phyloP scores from a whole-genome alignment of 257 asterid genomes.

The Linaria vulgaris region DNA sequence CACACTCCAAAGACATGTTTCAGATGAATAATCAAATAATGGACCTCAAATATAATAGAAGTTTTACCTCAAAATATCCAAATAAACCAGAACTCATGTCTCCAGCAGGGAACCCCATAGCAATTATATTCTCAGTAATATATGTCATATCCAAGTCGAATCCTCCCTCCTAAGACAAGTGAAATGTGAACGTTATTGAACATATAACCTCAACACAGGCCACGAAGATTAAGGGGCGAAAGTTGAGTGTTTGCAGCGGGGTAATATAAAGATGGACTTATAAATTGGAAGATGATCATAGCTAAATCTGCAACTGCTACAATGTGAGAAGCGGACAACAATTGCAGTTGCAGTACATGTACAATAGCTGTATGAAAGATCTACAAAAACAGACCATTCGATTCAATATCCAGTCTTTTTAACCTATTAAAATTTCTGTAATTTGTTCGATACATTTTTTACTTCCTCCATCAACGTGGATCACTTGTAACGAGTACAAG shows the following conservation, averaged over 20 bases:
- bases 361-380: constrained; percentile 2
- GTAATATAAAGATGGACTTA: too few relatives aligned
- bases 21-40: constrained; percentile 17
- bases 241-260: too few relatives aligned
- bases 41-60: constrained; percentile 22
- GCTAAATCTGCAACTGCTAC: constrained; percentile 12
- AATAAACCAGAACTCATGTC: constrained; percentile 95
- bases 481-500: constrained; percentile 10
- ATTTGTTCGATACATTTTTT: neutral
- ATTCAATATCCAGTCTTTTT: neutral
- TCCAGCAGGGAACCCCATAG: constrained; percentile 99
- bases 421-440: neutral
- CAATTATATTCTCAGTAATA: constrained; percentile 90
- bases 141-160: constrained; percentile 99
- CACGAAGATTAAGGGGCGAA: too few relatives aligned
- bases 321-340: constrained; percentile 1
- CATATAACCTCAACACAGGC: neutral
- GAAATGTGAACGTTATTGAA: constrained; percentile 24
- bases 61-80: constrained; percentile 87
- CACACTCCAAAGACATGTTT: constrained; percentile 27
- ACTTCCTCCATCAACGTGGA: constrained; percentile 4
- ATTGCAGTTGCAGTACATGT: neutral
- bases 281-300: constrained; percentile 5
- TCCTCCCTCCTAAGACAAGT: constrained; percentile 76
- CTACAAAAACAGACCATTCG: constrained; percentile 1